phyloP scores from a whole-genome alignment of 768 basidiomycete species.

The Kwoniella pini region DNA sequence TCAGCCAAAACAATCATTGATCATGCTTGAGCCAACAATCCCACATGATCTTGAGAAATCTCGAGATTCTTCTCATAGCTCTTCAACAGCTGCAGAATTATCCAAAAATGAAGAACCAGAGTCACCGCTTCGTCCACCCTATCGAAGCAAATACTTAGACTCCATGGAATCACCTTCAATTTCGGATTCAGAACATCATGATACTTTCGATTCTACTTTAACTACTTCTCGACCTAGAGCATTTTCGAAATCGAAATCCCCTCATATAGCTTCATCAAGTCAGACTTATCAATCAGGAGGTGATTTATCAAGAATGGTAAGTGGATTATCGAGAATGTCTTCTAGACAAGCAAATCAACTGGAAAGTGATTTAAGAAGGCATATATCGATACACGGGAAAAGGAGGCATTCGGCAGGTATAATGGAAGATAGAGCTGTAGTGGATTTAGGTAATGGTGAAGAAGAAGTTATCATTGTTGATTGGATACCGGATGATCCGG shows the following conservation, averaged over 20 bases:
- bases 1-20: too few species aligned
- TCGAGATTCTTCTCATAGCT: too few species aligned
- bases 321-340: constrained; percentile 12
- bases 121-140: constrained; percentile 1
- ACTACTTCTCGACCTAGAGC: background rate
- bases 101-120: background rate
- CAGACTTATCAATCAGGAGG: background rate
- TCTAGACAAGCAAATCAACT: constrained; percentile 13
- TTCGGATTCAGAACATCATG: constrained; percentile 3
- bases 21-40: too few species aligned
- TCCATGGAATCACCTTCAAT: constrained; percentile 6
- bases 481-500: constrained; percentile 46
- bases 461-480: constrained; percentile 49
- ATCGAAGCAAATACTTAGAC: constrained; percentile 13
- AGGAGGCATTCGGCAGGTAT: constrained; percentile 13
- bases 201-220: constrained; percentile 10
- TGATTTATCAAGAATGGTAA: constrained; percentile 4
- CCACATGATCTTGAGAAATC: too few species aligned
- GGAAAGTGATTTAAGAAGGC: constrained; percentile 18
- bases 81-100: background rate
- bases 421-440: constrained; percentile 17
- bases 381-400: constrained; percentile 16
- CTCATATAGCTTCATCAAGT: background rate
- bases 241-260: background rate
- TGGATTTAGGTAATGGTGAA: constrained; percentile 39